Percentiles rank a stretch among this genome's conserved stretches.
phyloP scores from a whole-genome alignment of 768 basidiomycete genomes.

The Xanthoconium stramineum region DNA sequence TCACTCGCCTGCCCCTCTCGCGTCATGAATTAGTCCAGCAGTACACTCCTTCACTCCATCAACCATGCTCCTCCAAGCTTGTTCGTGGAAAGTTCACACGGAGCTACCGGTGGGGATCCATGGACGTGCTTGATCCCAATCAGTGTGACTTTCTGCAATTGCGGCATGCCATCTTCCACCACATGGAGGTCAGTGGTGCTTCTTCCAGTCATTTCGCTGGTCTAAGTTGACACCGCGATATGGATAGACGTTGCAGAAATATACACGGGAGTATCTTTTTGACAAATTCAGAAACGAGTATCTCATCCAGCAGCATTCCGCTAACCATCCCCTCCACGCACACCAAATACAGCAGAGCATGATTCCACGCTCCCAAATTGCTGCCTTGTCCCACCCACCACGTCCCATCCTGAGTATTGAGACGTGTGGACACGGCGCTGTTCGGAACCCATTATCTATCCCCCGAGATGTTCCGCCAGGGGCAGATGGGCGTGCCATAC shows the following conservation, averaged over 20 bases:
- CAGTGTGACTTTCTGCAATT: conserved; percentile 82
- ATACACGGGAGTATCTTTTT: conserved; percentile 79
- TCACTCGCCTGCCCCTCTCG: conserved; percentile 51
- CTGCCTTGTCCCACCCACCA: conserved; percentile 35
- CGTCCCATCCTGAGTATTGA: conserved; percentile 63
- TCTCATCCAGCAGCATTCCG: conserved; percentile 49
- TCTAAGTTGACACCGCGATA: conserved; percentile 15
- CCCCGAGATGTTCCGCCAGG: conserved; percentile 47
- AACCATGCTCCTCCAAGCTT: conserved; percentile 43
- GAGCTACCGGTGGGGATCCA: conserved; percentile 78
- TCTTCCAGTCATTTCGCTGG: conserved; percentile 11
- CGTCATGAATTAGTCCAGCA: conserved; percentile 73
- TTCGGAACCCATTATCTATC: conserved; percentile 44
- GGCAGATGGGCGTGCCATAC: conserved; percentile 42
- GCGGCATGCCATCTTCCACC: conserved; percentile 78
- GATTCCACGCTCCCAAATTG: conserved; percentile 32
- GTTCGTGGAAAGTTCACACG: conserved; percentile 64
- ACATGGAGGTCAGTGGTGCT: conserved; percentile 69
- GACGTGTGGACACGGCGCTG: conserved; percentile 45
- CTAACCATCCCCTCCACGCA: conserved; percentile 39
- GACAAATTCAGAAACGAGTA: conserved; percentile 70
- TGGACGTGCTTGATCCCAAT: conserved; percentile 73
- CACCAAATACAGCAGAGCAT: conserved; percentile 43
- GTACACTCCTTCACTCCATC: conserved; percentile 60
- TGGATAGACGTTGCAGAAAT: conserved; percentile 75